Base-by-base conservation (phyloP, 2,329 filamentous ascomycete genomes). In the Cordyceps sp. region DNA sequence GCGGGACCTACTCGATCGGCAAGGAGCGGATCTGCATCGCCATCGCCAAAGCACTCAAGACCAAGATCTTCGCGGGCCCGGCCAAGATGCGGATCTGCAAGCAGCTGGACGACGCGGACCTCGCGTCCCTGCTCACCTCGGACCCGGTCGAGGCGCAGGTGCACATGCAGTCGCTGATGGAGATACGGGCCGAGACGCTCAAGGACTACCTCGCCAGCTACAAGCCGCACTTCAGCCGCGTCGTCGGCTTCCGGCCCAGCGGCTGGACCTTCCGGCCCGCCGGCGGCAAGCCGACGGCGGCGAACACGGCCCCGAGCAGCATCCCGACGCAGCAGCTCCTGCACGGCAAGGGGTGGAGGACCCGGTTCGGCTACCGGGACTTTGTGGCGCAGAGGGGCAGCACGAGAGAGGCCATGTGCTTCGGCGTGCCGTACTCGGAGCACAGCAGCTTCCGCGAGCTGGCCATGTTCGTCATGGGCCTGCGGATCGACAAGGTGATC, bases 1-100 rank as follows among this genome's bases (percentile, higher is more conserved):
- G 93, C 37, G 90, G 90, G 28, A 98, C 90, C 1, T 98, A 98
- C 57, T 92, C 81, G 44, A 98, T 98, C 45, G 90, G 90, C 47
- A 98, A 98, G 57, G 90, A 98, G 54, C 78, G 86, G 26, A 86
- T 98, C 41, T 96, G 88, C 50, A 65, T 93, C 21, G 86, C 84
- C 27, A 93, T 98, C 40, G 90, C 90, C 4, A 73, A 78, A 44
- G 86, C 86, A 0, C 64, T 98, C 3, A 64, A 74, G 25, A 82
- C 77, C 42, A 93, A 93, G 48, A 96, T 98, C 39, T 98, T 79
- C 47, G 88, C 88, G 0, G 73, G 83, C 2, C 62, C 84, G 0
- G 64, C 69, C 33, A 98, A 98, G 57, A 79, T 84, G 50, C 73
- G 76, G 39, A 83, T 96, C 18, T 86, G 84, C 55, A 66, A 70